phyloP scores from a whole-genome alignment of 2,329 filamentous ascomycete genomes.

The Colletotrichum sp. region DNA sequence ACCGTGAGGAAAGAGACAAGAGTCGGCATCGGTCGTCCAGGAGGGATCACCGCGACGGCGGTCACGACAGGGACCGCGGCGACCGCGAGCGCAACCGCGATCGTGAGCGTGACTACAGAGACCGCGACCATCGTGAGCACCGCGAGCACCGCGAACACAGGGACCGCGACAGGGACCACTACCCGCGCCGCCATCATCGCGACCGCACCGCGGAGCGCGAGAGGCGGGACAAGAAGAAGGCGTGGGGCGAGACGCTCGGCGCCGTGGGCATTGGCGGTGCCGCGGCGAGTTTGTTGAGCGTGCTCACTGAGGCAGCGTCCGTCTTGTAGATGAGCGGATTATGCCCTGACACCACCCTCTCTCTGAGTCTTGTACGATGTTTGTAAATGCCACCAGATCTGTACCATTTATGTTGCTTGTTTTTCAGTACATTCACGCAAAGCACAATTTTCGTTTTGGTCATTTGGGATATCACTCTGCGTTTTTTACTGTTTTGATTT shows the following conservation, averaged over 20 bases:
- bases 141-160: conserved; percentile 38
- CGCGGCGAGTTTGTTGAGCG: conserved; percentile 61
- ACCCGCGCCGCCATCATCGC: conserved; percentile 35
- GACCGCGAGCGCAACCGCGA: conserved; percentile 42
- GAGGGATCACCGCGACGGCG: conserved; percentile 26
- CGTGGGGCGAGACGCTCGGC: conserved; percentile 58
- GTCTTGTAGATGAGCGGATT: conserved; percentile 23
- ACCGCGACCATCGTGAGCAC: conserved; percentile 30
- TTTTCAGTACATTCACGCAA: background rate
- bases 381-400: background rate
- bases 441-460: background rate
- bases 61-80: conserved; percentile 37
- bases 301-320: conserved; percentile 61
- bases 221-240: conserved; percentile 45
- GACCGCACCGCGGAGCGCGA: conserved; percentile 25
- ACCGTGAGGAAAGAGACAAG: conserved; percentile 36
- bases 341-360: background rate
- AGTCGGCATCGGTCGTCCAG: conserved; percentile 25
- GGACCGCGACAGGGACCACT: conserved; percentile 43
- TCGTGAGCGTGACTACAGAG: conserved; percentile 34
- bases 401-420: background rate
- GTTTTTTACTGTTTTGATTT: background rate
- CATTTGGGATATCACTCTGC: background rate
- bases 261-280: conserved; percentile 66
- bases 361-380: background rate